A percentile compares a stretch with the other conserved stretches of the same genome.
These are phyloP conservation scores for Aureobasidium leucospermi DNA, from an alignment of 2,329 filamentous ascomycete genomes.

Conservation along the genomic window DNA sequence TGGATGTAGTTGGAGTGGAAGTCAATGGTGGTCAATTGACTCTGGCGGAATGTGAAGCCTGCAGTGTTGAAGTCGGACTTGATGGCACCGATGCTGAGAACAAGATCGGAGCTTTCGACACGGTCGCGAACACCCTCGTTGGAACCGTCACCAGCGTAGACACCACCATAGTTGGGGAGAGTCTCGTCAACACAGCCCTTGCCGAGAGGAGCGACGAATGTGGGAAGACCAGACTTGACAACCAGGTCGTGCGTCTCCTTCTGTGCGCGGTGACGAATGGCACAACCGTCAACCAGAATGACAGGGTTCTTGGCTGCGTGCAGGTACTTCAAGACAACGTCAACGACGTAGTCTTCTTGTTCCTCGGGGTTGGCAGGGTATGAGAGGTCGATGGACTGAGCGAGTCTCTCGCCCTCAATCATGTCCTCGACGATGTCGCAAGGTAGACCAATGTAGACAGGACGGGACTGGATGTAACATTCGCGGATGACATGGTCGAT, in stretches of 20 bases:
- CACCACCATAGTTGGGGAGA: slow-evolving; percentile 65
- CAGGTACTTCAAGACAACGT: slow-evolving; percentile 67
- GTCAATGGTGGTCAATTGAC: slow-evolving; percentile 23
- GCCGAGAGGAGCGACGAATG: slow-evolving; percentile 86
- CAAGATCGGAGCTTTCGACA: slow-evolving; percentile 20
- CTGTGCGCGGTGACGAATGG: slow-evolving; percentile 72
- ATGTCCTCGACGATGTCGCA: slow-evolving; percentile 76
- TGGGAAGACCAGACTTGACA: slow-evolving; percentile 65
- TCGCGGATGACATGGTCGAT: slow-evolving; percentile 72
- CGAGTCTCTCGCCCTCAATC: slow-evolving; percentile 64
- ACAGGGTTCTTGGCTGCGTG: slow-evolving; percentile 66
- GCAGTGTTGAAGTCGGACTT: slow-evolving; percentile 24
- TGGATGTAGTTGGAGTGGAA: slow-evolving; percentile 56
- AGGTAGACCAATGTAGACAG: slow-evolving; percentile 77
- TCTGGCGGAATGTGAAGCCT: slow-evolving; percentile 25
- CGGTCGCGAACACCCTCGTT: slow-evolving; percentile 17
- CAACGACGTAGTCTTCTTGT: slow-evolving; percentile 73
- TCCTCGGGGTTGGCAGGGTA: slow-evolving; percentile 60
- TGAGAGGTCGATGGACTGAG: slow-evolving; percentile 60
- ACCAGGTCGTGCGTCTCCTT: slow-evolving; percentile 63
- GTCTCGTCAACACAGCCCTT: slow-evolving; percentile 77
- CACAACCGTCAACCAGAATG: slow-evolving; percentile 76
- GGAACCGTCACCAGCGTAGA: slow-evolving; percentile 23
- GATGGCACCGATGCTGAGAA: slow-evolving; percentile 18
- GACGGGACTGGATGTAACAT: slow-evolving; percentile 66